Conservation (phyloP, 208 protist species). For the Trypanosoma avium region DNA sequence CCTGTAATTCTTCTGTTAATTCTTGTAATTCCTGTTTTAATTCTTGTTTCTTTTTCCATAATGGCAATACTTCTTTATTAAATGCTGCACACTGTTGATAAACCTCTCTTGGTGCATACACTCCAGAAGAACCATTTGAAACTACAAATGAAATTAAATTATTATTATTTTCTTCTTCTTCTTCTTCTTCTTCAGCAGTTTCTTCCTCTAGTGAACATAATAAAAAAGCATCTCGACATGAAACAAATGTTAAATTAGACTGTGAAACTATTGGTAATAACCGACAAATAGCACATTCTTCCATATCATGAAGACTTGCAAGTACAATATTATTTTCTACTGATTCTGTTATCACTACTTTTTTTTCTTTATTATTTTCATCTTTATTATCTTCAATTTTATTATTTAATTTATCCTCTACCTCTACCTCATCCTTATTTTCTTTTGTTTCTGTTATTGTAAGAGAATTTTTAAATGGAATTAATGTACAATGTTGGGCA, state of each 20-base stretch:
- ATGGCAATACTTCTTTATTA: constrained; percentile 11
- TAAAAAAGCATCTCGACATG: constrained; percentile 30
- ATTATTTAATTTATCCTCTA: background rate
- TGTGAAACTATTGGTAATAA: constrained; percentile 29
- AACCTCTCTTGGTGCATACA: constrained; percentile 17
- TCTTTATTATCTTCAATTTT: background rate
- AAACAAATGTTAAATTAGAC: constrained; percentile 43
- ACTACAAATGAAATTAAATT: constrained; percentile 1
- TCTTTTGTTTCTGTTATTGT: background rate
- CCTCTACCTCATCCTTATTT: background rate
- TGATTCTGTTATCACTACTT: background rate
- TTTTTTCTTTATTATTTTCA: background rate
- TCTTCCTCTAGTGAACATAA: constrained; percentile 22
- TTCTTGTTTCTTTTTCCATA: constrained; percentile 3
- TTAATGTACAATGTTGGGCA: constrained; percentile 29
- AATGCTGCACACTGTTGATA: constrained; percentile 10
- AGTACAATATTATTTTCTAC: constrained; percentile 3
- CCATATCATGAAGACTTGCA: constrained; percentile 48
- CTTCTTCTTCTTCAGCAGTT: background rate
- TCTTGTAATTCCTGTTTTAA: constrained; percentile 23
- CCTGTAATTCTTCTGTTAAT: constrained; percentile 30
- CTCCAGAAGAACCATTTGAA: background rate
- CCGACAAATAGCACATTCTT: constrained; percentile 33
- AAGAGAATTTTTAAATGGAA: background rate
- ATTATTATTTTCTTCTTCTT: constrained; percentile 13